Base-by-base conservation (phyloP, 176 grass and related monocot species). In the Areca catechu region DNA sequence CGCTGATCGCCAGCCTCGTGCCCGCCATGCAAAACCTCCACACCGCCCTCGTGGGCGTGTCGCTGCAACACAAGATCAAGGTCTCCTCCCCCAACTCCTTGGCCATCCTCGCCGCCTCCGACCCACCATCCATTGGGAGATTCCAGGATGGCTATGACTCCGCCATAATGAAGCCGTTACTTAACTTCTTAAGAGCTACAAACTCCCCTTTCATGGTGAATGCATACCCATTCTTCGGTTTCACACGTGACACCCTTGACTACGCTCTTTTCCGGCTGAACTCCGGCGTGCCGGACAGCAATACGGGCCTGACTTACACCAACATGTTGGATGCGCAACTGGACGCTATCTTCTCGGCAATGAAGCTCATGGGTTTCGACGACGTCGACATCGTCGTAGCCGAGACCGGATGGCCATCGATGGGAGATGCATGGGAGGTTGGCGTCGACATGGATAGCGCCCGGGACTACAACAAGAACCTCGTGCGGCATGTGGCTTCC, bases 261-360 rank as follows among this genome's bases (percentile, higher is more conserved):
- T 74, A 79, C 23, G 83, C 86, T 48, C 75, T 86, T 52, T 95
- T 95, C 78, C 34, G 86, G 62, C 16, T 76, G 25, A 59, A 77
- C 62, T 49, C 56, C 63, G 89, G 79, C 27, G 66, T 81, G 56
- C 19, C 56, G 23, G 85, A 95, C 76, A 16, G 34, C n/a, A 54
- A 61, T 25, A 71, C 90, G 0, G 67, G 86, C 15, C 56, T 83
- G 61, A 47, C 71, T 28, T 95, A 95, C 82, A 50, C 62, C 20
- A 89, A 89, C 76, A 83, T 78, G 90, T 70, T 95, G 22, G 90
- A 95, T 77, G 90, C 82, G 60, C 85, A 95, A 62, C 66, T 95
- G n/a, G 90, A 95, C 71, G 76, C 85, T 4, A 69, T 95, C 23
- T 76, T 81, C 86, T 81, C 77, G 0, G 91, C 91, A 23, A 84